phyloP scores from a whole-genome alignment of 192 early-diverging fungal genomes.

The Coemansia sp. region DNA sequence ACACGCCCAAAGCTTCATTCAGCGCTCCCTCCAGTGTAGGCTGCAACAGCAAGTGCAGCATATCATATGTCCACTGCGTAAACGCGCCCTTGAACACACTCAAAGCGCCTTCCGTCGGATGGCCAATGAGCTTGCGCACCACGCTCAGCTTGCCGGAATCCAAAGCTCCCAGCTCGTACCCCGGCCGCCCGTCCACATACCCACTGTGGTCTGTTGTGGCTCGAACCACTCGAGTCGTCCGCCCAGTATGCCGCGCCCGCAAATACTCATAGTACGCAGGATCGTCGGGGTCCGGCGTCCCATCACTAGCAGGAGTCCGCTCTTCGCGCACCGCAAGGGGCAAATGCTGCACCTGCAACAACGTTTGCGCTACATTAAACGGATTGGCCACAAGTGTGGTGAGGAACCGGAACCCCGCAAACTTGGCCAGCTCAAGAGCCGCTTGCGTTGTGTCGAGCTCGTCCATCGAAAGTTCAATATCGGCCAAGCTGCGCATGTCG shows the following conservation, averaged over 20 bases:
- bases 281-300: conserved; percentile 43
- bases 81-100: conserved; percentile 67
- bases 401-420: conserved; percentile 64
- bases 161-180: conserved; percentile 64
- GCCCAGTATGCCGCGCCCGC: conserved; percentile 32
- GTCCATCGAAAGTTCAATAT: conserved; percentile 18
- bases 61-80: conserved; percentile 75
- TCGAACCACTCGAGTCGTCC: conserved; percentile 11
- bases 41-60: conserved; percentile 72
- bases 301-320: background rate
- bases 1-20: conserved; percentile 90
- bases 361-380: conserved; percentile 65
- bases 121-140: conserved; percentile 55
- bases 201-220: conserved; percentile 56
- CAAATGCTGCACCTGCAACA: conserved; percentile 75
- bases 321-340: conserved; percentile 43
- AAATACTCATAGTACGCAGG: conserved; percentile 56
- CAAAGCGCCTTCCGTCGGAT: conserved; percentile 66
- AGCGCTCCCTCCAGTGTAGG: conserved; percentile 83
- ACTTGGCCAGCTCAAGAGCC: conserved; percentile 61
- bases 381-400: conserved; percentile 61
- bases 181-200: conserved; percentile 62
- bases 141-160: conserved; percentile 60
- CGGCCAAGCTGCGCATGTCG: conserved; percentile 17
- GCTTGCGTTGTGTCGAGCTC: conserved; percentile 47